Conservation (phyloP, 2,329 filamentous ascomycete species). For the Fusarium circinatum region DNA sequence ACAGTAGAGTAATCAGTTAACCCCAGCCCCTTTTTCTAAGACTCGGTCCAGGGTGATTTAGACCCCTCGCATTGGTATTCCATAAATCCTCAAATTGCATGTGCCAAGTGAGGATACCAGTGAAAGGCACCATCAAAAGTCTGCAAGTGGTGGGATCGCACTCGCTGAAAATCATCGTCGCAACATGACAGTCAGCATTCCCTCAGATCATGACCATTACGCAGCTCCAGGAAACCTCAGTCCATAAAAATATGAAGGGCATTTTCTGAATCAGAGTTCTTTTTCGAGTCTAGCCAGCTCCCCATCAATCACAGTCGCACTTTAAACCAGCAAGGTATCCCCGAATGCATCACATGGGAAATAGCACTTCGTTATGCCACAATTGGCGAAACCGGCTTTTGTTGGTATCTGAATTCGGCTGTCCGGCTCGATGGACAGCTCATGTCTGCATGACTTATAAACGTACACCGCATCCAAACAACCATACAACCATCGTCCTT, state of each 20-base stretch:
- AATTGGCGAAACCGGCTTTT: conserved; percentile 38
- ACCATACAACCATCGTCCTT: conserved; percentile 32
- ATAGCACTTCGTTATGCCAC: conserved; percentile 25
- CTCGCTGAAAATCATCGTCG: background rate
- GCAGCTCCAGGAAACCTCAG: background rate
- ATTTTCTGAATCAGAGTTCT: background rate
- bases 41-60: background rate
- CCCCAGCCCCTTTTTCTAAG: background rate
- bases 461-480: conserved; percentile 50
- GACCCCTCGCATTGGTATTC: background rate
- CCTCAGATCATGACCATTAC: background rate
- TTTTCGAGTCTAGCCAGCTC: background rate
- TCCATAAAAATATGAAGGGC: background rate
- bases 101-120: too few species aligned
- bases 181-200: background rate
- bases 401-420: conserved; percentile 42
- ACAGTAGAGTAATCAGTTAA: background rate
- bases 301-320: background rate
- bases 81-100: background rate
- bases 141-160: background rate
- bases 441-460: conserved; percentile 43
- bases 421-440: conserved; percentile 38
- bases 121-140: background rate
- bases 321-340: background rate
- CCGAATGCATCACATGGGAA: conserved; percentile 17